Conservation (phyloP, 148 eudicot genomes). For the Pharnaceum exiguum region DNA sequence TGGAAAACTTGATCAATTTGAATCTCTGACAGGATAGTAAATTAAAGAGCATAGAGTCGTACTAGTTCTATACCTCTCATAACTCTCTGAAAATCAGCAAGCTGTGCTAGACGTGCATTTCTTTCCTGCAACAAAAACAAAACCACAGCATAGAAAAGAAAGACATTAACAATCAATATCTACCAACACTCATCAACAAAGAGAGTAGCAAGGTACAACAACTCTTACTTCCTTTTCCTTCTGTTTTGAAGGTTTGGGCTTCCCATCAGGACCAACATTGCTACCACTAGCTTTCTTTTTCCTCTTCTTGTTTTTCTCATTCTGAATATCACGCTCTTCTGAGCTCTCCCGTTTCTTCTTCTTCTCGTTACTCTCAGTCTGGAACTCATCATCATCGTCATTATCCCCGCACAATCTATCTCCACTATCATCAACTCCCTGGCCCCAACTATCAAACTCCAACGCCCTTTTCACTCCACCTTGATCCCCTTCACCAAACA, state of each 20-base stretch:
- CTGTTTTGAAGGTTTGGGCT: conserved; percentile 29
- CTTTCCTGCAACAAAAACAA: conserved; percentile 5
- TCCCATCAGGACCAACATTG: conserved; percentile 21
- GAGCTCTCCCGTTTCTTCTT: conserved; percentile 15
- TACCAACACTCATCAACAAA: neutral
- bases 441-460: no score
- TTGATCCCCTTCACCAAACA: neutral
- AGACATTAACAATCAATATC: neutral
- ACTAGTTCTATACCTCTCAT: conserved; percentile 21
- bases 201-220: neutral
- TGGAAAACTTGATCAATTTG: no score
- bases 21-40: neutral
- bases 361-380: neutral
- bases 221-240: conserved; percentile 47
- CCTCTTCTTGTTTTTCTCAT: conserved; percentile 11
- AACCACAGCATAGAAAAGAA: neutral
- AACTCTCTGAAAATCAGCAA: conserved; percentile 26
- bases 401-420: no score
- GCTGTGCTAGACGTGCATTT: conserved; percentile 18
- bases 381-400: no score
- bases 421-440: no score
- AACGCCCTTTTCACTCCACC: no score
- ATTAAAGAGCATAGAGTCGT: neutral
- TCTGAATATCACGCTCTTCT: neutral
- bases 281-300: conserved; percentile 29